Evolutionary conservation across 306 rosid species (phyloP), one percentile per base, ranked within the genome.

Genomic region (Dryas octopetala): DNA sequence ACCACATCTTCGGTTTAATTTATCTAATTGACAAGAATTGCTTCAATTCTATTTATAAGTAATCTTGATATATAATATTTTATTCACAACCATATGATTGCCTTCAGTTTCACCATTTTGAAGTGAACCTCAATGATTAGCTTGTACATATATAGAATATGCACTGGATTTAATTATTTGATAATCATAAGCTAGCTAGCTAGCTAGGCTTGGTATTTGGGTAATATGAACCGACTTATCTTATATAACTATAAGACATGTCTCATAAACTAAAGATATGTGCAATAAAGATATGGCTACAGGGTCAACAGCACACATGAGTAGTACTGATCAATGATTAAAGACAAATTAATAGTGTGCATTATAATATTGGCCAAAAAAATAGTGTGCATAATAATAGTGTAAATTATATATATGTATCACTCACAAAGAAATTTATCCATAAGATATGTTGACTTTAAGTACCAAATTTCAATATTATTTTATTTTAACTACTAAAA

Each of bases 111-210:
- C 76, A 58, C 7, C 67, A 26, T 58, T 59, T 72, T 44, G n/a
- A 82, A 32, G 82, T 76, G 60, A 61, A 76, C 67, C 55, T 28
- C 74, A 47, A 71, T 32, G 83, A 81, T 79, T 71, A 80, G 67
- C 26, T 47, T 67, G 51, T 49, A 26, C 46, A 54, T 49, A 26
- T 41, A 54, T 48, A 65, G 62, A 68, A 55, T 50, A 73, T 77
- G 32, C 49, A 49, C 46, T 13, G 26, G n/a, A 69, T 38, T 11
- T 75, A 63, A 76, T 73, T 45, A 72, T 71, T 40, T 40, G 28
- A 73, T 72, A 63, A 75, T 75, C 51, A 32, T 26, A 61, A 57
- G 57, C 55, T 73, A 13, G 16, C 3, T 9, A 57, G 57, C 55
- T 73, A 13, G 16, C 3, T 9, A 45, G 6, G n/a, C 52, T 65